Percentiles rank a stretch among this genome's conserved stretches.
Conservation (phyloP, 2,329 filamentous ascomycete genomes). For the Cordyceps pruinosa region DNA sequence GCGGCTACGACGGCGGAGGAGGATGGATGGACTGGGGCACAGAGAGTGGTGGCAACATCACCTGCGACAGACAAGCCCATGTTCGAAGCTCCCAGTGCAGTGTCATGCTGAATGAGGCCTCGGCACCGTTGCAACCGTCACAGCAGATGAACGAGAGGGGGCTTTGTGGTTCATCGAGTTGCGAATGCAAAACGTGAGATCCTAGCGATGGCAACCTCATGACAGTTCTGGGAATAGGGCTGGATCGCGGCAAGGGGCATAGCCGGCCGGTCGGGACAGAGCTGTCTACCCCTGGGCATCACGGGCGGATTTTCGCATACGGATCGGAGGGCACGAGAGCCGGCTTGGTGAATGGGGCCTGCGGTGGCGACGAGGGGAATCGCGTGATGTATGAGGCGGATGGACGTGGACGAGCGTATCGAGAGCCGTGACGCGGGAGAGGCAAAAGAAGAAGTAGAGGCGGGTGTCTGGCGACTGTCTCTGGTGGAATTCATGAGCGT, state of each 20-base stretch:
- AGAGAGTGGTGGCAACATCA: background rate
- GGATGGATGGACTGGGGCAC: too few species aligned
- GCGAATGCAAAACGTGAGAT: background rate
- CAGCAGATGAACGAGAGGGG: background rate
- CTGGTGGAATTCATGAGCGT: constrained; percentile 4
- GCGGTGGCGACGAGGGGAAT: background rate
- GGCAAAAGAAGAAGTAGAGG: background rate
- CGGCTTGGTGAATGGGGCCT: background rate
- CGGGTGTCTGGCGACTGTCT: constrained; percentile 9
- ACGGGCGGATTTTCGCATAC: background rate
- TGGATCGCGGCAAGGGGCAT: background rate
- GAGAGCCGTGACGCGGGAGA: background rate
- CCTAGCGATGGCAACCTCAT: background rate
- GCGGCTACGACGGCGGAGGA: background rate
- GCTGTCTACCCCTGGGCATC: background rate
- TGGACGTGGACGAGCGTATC: background rate
- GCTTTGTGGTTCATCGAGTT: background rate
- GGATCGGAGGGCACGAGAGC: constrained; percentile 1
- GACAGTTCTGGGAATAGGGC: background rate
- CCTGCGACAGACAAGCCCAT: background rate
- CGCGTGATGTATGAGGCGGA: background rate
- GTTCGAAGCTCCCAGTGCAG: background rate
- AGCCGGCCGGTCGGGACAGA: background rate
- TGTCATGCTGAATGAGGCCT: background rate
- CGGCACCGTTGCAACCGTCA: background rate